These are phyloP conservation scores for Fraxinus excelsior DNA, from an alignment of 257 asterid genomes.

Conservation along the genomic window DNA sequence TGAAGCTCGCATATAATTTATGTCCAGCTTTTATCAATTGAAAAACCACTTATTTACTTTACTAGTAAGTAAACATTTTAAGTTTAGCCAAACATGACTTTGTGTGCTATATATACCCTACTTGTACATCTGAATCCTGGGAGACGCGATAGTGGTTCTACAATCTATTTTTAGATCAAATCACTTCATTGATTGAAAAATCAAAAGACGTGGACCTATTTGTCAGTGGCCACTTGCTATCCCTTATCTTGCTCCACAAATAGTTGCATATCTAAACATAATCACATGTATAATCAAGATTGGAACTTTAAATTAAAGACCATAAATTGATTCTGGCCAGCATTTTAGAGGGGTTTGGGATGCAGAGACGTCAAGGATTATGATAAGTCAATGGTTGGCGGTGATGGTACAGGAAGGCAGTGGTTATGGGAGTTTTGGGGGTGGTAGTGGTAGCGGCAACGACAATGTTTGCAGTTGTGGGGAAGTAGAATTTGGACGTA, in stretches of 20 bases:
- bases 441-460: neutral
- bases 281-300: neutral
- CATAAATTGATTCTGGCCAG: constrained; percentile 27
- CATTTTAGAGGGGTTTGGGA: constrained; percentile 23
- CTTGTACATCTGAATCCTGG: too few relatives aligned
- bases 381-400: constrained; percentile 13
- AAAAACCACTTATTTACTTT: too few relatives aligned
- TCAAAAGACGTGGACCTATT: constrained; percentile 23
- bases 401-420: too few relatives aligned
- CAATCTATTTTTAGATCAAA: constrained; percentile 27
- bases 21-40: too few relatives aligned
- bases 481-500: neutral
- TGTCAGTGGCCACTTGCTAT: constrained; percentile 27
- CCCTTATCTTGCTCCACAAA: constrained; percentile 4
- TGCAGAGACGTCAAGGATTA: constrained; percentile 30
- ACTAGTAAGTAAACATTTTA: too few relatives aligned
- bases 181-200: constrained; percentile 24
- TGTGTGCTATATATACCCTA: too few relatives aligned
- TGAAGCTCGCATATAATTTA: too few relatives aligned
- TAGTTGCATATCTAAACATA: neutral
- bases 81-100: too few relatives aligned
- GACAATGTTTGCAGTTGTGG: neutral
- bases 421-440: neutral
- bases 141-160: neutral
- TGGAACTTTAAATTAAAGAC: constrained; percentile 12